A percentile compares a stretch with the other conserved stretches of the same genome.
phyloP scores from a whole-genome alignment of 177 flowering plant genomes.

The Vitis hybrid region DNA sequence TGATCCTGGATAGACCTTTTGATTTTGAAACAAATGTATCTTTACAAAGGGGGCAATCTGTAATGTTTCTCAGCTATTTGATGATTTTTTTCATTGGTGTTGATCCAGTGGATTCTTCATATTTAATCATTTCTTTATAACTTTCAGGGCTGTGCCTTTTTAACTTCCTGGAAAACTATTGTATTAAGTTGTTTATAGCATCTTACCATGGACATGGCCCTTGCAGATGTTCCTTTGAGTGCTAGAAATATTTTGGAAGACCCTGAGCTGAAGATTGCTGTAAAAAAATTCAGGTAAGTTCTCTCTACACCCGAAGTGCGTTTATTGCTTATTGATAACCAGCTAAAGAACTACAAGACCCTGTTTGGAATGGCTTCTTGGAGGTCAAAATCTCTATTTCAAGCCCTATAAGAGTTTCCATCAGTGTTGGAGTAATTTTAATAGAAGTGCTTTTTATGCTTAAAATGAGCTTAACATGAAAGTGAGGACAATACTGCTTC shows the following conservation, averaged over 20 bases:
- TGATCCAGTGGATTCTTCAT: not conserved
- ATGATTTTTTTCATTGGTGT: not conserved
- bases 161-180: too few relatives aligned
- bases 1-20: too few relatives aligned
- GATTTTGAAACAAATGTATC: too few relatives aligned
- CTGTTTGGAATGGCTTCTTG: too few relatives aligned
- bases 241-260: slow-evolving; percentile 87
- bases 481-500: too few relatives aligned
- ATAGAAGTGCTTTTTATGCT: too few relatives aligned
- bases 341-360: not conserved
- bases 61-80: too few relatives aligned
- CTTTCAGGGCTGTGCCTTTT: not conserved
- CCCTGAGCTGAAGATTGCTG: slow-evolving; percentile 76
- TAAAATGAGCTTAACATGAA: too few relatives aligned
- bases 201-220: slow-evolving; percentile 1
- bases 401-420: too few relatives aligned
- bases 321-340: not conserved
- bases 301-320: not conserved
- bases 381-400: too few relatives aligned
- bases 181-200: not conserved
- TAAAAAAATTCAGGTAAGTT: slow-evolving; percentile 72
- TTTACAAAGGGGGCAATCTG: too few relatives aligned
- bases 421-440: not conserved
- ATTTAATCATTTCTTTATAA: too few relatives aligned
- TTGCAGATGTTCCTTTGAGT: slow-evolving; percentile 75